Evolutionary conservation across 73 alveolate species (phyloP).

Genomic region (Stentor coeruleus): DNA sequence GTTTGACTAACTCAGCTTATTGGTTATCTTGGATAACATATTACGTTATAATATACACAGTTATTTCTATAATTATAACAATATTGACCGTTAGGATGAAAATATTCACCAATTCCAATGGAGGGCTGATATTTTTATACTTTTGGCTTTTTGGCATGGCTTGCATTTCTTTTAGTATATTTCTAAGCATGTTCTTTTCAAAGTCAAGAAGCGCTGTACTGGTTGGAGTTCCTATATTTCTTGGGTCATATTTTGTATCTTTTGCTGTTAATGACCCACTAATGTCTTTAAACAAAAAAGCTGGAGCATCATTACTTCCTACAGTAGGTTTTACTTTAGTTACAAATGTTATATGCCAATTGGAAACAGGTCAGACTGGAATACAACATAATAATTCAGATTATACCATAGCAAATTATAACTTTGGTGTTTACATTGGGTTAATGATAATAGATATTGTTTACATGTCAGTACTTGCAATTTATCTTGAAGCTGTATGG

Average conservation of each 20-base stretch:
- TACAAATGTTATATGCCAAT: constrained; percentile 47
- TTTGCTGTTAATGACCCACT: constrained; percentile 56
- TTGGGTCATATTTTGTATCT: constrained; percentile 60
- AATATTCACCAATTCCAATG: constrained; percentile 48
- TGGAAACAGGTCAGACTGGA: constrained; percentile 59
- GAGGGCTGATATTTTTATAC: constrained; percentile 62
- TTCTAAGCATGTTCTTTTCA: constrained; percentile 74
- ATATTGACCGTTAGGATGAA: constrained; percentile 33
- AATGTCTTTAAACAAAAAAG: constrained; percentile 36
- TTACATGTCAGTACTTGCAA: constrained; percentile 46
- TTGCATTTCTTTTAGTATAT: constrained; percentile 56
- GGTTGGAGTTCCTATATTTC: constrained; percentile 63
- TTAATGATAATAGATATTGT: constrained; percentile 51
- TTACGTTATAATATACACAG: constrained; percentile 66
- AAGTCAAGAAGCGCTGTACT: constrained; percentile 74
- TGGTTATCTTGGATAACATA: constrained; percentile 89
- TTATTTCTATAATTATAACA: constrained; percentile 68
- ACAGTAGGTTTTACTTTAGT: constrained; percentile 66
- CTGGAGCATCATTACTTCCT: constrained; percentile 63
- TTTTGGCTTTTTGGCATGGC: constrained; percentile 70
- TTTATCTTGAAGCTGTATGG: constrained; percentile 61
- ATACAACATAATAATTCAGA: constrained; percentile 45
- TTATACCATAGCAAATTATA: constrained; percentile 41
- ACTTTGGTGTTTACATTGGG: constrained; percentile 35
- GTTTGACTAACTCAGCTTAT: constrained; percentile 80